Base-by-base conservation (phyloP, 495 filamentous ascomycete species). In the Xylaria acuta region DNA sequence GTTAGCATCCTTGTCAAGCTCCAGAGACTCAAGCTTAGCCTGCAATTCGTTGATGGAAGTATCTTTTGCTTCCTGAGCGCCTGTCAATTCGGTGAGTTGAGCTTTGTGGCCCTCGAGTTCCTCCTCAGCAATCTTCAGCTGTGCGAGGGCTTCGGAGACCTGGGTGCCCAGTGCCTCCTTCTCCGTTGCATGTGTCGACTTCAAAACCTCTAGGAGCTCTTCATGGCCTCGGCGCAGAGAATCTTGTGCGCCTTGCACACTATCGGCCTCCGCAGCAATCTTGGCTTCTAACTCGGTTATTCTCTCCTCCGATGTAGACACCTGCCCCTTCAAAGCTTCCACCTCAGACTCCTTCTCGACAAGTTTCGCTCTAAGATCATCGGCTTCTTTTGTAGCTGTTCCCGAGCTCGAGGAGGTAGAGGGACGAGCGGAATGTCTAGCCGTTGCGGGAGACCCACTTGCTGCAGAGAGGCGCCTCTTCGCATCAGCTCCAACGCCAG, bases 281-380 rank as follows among this genome's bases (percentile, higher is more conserved):
- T 84, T 82, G 32, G 82, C 78, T 41, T 77, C 78, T 9, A 87
- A 80, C 67, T 83, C 80, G 6, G 78, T 47, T 38, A 86, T 81
- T 73, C 80, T 86, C 36, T 77, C 82, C 65, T 83, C 75, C 9
- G 81, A 85, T 11, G 84, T 60, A 54, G 73, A 71, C 54, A 84
- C 75, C 58, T 84, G 78, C 30, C 78, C 74, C 68, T 81, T 84
- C 51, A 84, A 58, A n/a, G 77, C 76, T 36, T 82, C 74, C 11
- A 89, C 82, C 64, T 88, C 82, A 12, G 79, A 76, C 73, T 86
- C 82, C 47, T 87, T 82, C 34, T 86, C 84, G 0, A 82, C 80
- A 68, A 88, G 80, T 76, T 88, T 87, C 12, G 78, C 73, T 75
- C 87, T 89, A 38, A 89, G 76, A 34, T 85, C 84, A 7, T 87